Conservation (phyloP, 2,329 filamentous ascomycete genomes). For the Geosmithia flava region DNA sequence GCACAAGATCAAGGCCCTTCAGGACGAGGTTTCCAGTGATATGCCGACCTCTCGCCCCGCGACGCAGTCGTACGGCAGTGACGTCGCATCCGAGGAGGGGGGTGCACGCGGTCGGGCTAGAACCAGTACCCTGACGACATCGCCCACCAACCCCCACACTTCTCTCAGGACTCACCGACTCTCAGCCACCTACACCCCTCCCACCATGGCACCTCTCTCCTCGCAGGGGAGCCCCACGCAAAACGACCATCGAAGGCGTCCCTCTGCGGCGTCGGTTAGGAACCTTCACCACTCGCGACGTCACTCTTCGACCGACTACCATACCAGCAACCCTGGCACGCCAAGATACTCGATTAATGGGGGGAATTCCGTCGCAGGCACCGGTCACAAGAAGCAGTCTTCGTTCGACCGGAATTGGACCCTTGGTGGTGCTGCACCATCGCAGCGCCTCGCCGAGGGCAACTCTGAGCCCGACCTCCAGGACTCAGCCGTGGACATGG, state of each 20-base stretch:
- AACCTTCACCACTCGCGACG: constrained; percentile 75
- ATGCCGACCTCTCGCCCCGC: constrained; percentile 32
- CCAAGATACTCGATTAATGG: constrained; percentile 31
- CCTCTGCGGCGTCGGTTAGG: constrained; percentile 72
- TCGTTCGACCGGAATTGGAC: constrained; percentile 64
- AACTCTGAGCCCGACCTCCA: constrained; percentile 25
- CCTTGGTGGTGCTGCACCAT: constrained; percentile 37
- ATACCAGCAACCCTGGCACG: constrained; percentile 16
- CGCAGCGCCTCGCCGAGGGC: constrained; percentile 30
- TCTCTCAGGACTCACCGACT: constrained; percentile 34
- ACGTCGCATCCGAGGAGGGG: constrained; percentile 41
- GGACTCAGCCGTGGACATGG: constrained; percentile 49
- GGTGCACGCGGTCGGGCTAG: constrained; percentile 37
- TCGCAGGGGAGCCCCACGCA: constrained; percentile 32
- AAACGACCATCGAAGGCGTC: constrained; percentile 40
- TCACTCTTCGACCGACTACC: constrained; percentile 76
- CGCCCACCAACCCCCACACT: constrained; percentile 29
- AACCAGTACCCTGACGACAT: constrained; percentile 43
- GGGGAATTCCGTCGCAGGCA: constrained; percentile 26
- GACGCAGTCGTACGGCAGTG: constrained; percentile 45
- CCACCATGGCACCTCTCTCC: constrained; percentile 23
- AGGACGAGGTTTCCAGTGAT: constrained; percentile 64
- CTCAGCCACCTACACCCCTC: constrained; percentile 37
- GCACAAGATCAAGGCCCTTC: constrained; percentile 88
- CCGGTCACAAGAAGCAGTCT: constrained; percentile 48